Evolutionary conservation across 805 yeast genomes (phyloP).

Genomic region (Ogataea naganishii): DNA sequence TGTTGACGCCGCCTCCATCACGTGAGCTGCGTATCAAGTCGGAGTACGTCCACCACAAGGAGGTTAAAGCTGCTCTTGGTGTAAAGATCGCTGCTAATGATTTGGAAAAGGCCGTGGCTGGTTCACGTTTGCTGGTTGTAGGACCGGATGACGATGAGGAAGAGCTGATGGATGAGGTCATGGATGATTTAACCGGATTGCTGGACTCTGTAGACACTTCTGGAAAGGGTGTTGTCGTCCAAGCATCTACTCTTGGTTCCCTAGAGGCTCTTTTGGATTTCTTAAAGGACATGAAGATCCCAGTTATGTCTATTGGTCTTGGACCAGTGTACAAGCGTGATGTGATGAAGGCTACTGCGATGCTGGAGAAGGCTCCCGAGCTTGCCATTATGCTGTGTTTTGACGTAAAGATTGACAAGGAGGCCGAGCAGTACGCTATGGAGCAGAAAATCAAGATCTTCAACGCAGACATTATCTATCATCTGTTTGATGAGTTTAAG

Average conservation of each 20-base stretch:
- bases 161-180: slow-evolving; percentile 93
- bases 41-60: slow-evolving; percentile 94
- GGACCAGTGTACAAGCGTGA: slow-evolving; percentile 99
- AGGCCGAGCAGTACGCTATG: slow-evolving; percentile 95
- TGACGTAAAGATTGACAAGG: slow-evolving; percentile 94
- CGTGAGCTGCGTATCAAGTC: slow-evolving; percentile 94
- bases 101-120: slow-evolving; percentile 97
- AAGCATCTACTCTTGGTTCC: slow-evolving; percentile 97
- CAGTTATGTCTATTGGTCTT: slow-evolving; percentile 95
- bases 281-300: slow-evolving; percentile 97
- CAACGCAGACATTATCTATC: slow-evolving; percentile 95
- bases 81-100: slow-evolving; percentile 98
- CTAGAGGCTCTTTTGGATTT: slow-evolving; percentile 94
- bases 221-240: slow-evolving; percentile 97
- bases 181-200: slow-evolving; percentile 95
- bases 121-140: slow-evolving; percentile 90
- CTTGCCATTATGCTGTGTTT: slow-evolving; percentile 97
- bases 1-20: slow-evolving; percentile 94
- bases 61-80: slow-evolving; percentile 98
- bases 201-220: slow-evolving; percentile 90
- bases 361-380: slow-evolving; percentile 95
- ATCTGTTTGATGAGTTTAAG: slow-evolving; percentile 88
- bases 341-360: slow-evolving; percentile 93
- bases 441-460: slow-evolving; percentile 89
- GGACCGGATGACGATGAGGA: slow-evolving; percentile 98